Base-by-base conservation (phyloP, 2,329 filamentous ascomycete species). In the Fusarium redolens region DNA sequence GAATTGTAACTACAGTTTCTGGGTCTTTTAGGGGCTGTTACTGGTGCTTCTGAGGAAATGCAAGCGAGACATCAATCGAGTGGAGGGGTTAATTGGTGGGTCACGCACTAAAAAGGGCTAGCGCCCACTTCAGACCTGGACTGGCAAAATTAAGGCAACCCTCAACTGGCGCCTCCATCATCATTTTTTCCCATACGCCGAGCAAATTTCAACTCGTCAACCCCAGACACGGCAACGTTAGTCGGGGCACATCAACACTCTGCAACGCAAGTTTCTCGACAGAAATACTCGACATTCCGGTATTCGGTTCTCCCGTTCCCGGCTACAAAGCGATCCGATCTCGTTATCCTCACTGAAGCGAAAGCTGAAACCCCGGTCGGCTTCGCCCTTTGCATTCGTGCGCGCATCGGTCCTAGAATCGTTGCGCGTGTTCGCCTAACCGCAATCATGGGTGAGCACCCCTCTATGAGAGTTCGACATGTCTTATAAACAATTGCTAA, bases 401-500 rank as follows among this genome's bases (percentile, higher is more conserved):
- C 81, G 82, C 83, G 83, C 83, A 78, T 79, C 82, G 82, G 79
- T 82, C 77, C 50, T 71, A 57, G 78, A 80, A 79, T 83, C 78
- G 83, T 82, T 84, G 86, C 86, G 85, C 85, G 82, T 83, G 77
- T 81, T 81, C 81, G 77, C 75, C 78, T 80, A 83, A 84, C 85
- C 87, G 88, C 88, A 88, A 90, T 85, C 86, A 90, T 90, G 88
- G 86, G 88, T 90, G 83, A 82, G 87, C 79, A 65, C 45, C 48
- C 56, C 55, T 67, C 65, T 50, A 20, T 57, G 47, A 35, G 43
- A 45, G 37, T 37, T 55, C 47, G 45, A 31, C 37, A 59, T 41
- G 43, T 50, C 38, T 18, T 22, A 18, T 45, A 35, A 67, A 52
- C 50, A 51, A 31, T 63, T 65, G 44, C 73, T 71, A 65, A 68